phyloP scores from a whole-genome alignment of 768 basidiomycete species.

The Podaxis rugospora region DNA sequence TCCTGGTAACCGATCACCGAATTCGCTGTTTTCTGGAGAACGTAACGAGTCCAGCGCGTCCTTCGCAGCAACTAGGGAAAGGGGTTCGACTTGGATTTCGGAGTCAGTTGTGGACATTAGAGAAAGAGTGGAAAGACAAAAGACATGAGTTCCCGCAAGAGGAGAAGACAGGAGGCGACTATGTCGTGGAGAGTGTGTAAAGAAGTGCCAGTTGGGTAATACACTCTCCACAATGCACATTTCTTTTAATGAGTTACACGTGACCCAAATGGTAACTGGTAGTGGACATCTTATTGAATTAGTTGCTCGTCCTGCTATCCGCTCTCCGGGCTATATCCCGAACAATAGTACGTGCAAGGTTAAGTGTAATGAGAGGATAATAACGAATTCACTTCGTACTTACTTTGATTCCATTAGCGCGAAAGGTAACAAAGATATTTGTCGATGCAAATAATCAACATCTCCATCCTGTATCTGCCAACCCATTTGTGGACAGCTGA shows the following conservation, averaged over 20 bases:
- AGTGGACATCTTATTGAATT: not conserved
- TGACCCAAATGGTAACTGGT: not conserved
- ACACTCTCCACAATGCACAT: not conserved
- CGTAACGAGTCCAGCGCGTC: constrained; percentile 41
- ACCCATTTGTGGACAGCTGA: not conserved
- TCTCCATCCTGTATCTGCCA: not conserved
- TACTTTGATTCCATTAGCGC: too few species aligned
- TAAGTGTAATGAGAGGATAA: too few species aligned
- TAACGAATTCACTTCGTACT: too few species aligned
- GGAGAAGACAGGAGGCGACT: not conserved
- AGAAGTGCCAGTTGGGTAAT: not conserved
- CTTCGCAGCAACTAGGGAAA: constrained; percentile 1
- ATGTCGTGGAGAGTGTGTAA: not conserved
- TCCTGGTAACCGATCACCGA: constrained; percentile 23
- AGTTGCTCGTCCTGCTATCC: too few species aligned
- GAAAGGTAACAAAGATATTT: too few species aligned
- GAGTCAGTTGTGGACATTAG: constrained; percentile 1
- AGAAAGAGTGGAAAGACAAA: not conserved
- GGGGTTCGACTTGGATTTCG: not conserved
- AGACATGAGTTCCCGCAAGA: not conserved
- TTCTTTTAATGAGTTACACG: not conserved
- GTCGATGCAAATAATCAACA: too few species aligned
- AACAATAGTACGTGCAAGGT: too few species aligned
- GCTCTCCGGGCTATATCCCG: too few species aligned
- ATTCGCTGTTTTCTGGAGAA: constrained; percentile 38